These are phyloP conservation scores for Hypomyces rosellus DNA, from an alignment of 2,329 filamentous ascomycete species.

Conservation along the genomic window DNA sequence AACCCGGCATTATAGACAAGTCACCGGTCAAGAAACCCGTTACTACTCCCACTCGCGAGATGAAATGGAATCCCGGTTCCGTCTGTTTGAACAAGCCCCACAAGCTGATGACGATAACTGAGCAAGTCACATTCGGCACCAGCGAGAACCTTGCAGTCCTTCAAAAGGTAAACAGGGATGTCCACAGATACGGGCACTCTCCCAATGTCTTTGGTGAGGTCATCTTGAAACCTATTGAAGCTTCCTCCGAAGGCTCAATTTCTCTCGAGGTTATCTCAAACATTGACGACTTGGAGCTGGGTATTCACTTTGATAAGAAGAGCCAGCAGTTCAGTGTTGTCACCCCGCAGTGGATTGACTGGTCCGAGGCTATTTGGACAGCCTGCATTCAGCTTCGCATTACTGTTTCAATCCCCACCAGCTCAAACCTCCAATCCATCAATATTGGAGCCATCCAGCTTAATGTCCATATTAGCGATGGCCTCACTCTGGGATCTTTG, in stretches of 20 bases:
- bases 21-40: constrained; percentile 17
- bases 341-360: constrained; percentile 31
- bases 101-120: constrained; percentile 13
- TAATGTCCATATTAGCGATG: constrained; percentile 33
- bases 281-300: constrained; percentile 33
- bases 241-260: constrained; percentile 30
- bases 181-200: constrained; percentile 16
- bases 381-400: constrained; percentile 41
- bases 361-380: constrained; percentile 19
- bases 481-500: constrained; percentile 30
- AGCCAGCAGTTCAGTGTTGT: constrained; percentile 34
- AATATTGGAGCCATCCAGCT: constrained; percentile 32
- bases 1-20: constrained; percentile 17
- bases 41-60: constrained; percentile 15
- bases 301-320: constrained; percentile 26
- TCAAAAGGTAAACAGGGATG: constrained; percentile 27
- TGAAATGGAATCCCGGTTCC: constrained; percentile 21
- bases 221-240: constrained; percentile 33
- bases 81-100: constrained; percentile 22
- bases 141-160: constrained; percentile 33
- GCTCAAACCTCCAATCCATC: constrained; percentile 32
- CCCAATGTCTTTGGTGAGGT: constrained; percentile 41
- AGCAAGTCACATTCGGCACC: constrained; percentile 28
- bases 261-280: constrained; percentile 42
- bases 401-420: constrained; percentile 41